Evolutionary conservation across 805 yeast genomes (phyloP), one percentile per base, ranked within the genome.

Genomic region (Cyberlindnera meyerae): DNA sequence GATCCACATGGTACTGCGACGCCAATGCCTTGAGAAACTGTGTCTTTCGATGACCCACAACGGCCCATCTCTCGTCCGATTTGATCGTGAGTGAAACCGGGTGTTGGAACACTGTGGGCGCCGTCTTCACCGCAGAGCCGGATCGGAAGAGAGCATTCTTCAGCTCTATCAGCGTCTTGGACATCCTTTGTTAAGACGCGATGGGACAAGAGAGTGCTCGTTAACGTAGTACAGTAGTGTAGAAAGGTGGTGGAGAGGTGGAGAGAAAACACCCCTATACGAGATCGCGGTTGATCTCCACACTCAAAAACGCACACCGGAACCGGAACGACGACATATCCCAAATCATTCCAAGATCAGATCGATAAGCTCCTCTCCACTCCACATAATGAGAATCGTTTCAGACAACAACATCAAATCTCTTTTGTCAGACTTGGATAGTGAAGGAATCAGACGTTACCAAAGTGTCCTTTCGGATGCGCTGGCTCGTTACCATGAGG

Each of bases 1-100:
- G 87, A 3, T 60, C 65, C 0, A 77, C 60, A 7, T 73, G 44
- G 46, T 65, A 71, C 30, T 72, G 67, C 3, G 81, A 79, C 0
- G 85, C 71, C n/a, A 84, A 42, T 1, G 72, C 62, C 33, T 68
- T 66, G 18, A 85, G 60, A 17, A 85, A 64, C 14, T 66, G 67
- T 1, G 78, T 59, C 57, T 80, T 83, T 18, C 57, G 48, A 1
- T 79, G 61, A 1, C 84, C 84, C 14, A 73, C 56, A 11, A 78
- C 51, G 3, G 79, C 83, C 75, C 80, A 72, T 37, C 60, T 61
- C 43, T 75, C 69, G 9, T 55, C 45, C 4, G 58, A 39, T 1
- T 49, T 36, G 18, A 78, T 60, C 1, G 59, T 47, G 28, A 78
- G 61, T 4, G 62, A 50, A 4, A 73, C 33, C 3, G 76, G 75